Base-by-base conservation (phyloP, 495 filamentous ascomycete genomes). In the Oidiodendron maius region DNA sequence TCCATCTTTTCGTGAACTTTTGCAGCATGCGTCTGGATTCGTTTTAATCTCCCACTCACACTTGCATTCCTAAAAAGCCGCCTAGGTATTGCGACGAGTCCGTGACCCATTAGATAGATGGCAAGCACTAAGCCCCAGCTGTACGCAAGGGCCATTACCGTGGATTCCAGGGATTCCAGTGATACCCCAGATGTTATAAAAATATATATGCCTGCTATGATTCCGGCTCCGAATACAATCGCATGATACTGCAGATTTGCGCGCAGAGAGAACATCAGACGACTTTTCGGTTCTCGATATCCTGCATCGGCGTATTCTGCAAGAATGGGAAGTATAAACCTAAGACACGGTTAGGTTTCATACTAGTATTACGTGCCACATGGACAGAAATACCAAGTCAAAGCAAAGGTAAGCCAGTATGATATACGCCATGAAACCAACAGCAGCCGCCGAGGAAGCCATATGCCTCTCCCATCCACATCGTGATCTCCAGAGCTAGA, bases 51-150 rank as follows among this genome's bases (percentile, higher is more conserved):
- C 39, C 76, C 77, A 58, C 82, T 84, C 43, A 85, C 75, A 55
- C 82, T 85, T 12, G 89, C 81, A 57, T 85, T 86, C 38, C 81
- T 78, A 60, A 90, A 83, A 1, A 98, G 65, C 15, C 77, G 76
- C 55, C 91, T 77, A 4, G 93, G 93, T 39, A 97, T 85, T 11
- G 93, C 84, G 35, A 98, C 93, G 30, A 97, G 71, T 9, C 93
- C 93, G 57, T 98, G 91, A 5, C 93, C 93, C 93, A 98, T 96
- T 17, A 98, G 75, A 59, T 91, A 95, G 48, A 97, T 96, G 13
- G 89, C 93, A 47, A 96, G 71, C 2, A 89, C 69, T 55, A 98
- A 72, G 52, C 89, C 89, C 85, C 90, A 97, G 54, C 87, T 84
- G 65, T 98, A 96, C 25, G 89, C 90, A 45, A 96, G 70, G 18